Evolutionary conservation across 306 rosid species (phyloP).

Genomic region (Quercus engelmannii): DNA sequence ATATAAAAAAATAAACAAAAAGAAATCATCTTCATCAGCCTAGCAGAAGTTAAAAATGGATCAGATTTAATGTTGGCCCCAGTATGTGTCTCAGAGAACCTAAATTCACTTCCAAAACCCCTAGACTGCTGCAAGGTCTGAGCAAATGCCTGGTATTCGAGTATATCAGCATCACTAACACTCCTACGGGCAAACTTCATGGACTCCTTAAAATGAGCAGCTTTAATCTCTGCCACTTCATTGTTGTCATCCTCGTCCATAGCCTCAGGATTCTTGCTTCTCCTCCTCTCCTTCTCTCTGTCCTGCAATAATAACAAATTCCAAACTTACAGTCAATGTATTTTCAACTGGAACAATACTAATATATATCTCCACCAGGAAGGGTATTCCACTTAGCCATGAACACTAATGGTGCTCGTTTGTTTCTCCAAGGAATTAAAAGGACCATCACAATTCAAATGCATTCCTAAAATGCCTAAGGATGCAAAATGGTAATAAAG

Average conservation of each 20-base stretch:
- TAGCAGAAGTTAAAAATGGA: slow-evolving; percentile 36
- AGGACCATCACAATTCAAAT: neutral
- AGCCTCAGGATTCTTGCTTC: slow-evolving; percentile 45
- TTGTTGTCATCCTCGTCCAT: slow-evolving; percentile 48
- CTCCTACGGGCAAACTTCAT: slow-evolving; percentile 59
- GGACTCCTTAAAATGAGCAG: slow-evolving; percentile 54
- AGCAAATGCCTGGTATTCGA: slow-evolving; percentile 58
- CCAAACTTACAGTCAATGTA: neutral
- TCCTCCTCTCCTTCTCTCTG: slow-evolving; percentile 46
- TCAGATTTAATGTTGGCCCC: slow-evolving; percentile 33
- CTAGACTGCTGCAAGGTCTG: slow-evolving; percentile 56
- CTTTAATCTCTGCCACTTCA: slow-evolving; percentile 51
- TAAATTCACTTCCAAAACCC: slow-evolving; percentile 52
- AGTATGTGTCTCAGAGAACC: slow-evolving; percentile 31
- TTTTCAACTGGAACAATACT: neutral
- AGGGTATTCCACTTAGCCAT: neutral
- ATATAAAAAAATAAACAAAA: too few species aligned
- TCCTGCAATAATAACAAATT: slow-evolving; percentile 27
- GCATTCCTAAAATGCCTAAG: neutral
- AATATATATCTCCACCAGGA: neutral
- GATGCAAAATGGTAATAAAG: neutral
- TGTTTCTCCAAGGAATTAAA: neutral
- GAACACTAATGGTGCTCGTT: neutral
- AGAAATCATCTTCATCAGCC: too few species aligned
- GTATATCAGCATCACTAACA: slow-evolving; percentile 55